phyloP scores from a whole-genome alignment of 352 stramenopile genomes.

The Globisporangium mamillatum region DNA sequence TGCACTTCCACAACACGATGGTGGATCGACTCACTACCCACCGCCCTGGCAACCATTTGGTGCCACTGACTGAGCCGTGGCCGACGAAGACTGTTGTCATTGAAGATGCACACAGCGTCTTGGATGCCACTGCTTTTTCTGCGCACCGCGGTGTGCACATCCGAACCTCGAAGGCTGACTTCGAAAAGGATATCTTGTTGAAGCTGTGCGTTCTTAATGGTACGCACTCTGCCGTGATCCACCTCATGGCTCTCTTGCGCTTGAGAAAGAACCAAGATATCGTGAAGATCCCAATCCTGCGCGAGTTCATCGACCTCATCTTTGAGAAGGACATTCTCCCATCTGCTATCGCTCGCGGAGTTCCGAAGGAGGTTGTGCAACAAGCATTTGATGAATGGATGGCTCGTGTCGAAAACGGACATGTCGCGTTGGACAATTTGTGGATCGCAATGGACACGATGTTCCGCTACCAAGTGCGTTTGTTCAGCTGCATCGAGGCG shows the following conservation, averaged over 20 bases:
- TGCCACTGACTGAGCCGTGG: conserved; percentile 57
- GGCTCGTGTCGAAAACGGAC: conserved; percentile 65
- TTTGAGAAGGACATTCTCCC: conserved; percentile 76
- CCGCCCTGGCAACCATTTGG: conserved; percentile 33
- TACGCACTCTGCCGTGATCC: conserved; percentile 90
- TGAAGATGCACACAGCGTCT: conserved; percentile 44
- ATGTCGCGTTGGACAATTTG: conserved; percentile 91
- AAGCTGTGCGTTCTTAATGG: conserved; percentile 91
- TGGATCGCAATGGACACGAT: conserved; percentile 91
- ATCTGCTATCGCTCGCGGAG: conserved; percentile 29
- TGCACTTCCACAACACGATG: conserved; percentile 85
- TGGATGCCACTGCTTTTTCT: conserved; percentile 27
- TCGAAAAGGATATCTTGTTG: conserved; percentile 79
- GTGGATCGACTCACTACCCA: conserved; percentile 69
- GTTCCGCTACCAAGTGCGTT: conserved; percentile 37
- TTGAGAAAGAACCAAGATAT: conserved; percentile 29
- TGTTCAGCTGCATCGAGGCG: conserved; percentile 34
- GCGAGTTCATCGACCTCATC: conserved; percentile 75
- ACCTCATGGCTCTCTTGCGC: conserved; percentile 59
- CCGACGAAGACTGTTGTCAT: conserved; percentile 65
- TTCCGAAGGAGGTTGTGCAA: conserved; percentile 32
- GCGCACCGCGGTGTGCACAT: conserved; percentile 46
- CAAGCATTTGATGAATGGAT: conserved; percentile 82
- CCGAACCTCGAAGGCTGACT: conserved; percentile 30
- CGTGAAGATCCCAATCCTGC: conserved; percentile 29